These are phyloP conservation scores for Hamamelis virginiana DNA, from an alignment of 164 flowering plant species.

Conservation along the genomic window DNA sequence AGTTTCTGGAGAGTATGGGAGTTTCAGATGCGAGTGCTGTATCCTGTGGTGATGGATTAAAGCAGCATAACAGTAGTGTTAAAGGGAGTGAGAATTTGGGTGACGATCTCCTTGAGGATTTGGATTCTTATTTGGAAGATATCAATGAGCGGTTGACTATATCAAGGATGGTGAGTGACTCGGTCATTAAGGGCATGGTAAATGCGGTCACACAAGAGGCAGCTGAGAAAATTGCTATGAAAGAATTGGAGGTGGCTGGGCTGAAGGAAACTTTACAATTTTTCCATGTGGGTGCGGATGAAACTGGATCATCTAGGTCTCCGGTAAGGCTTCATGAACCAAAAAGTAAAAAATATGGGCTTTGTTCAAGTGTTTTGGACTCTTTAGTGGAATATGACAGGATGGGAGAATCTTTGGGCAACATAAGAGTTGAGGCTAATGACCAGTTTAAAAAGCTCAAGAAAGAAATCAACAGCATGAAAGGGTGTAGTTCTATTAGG, in stretches of 20 bases:
- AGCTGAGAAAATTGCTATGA: slow-evolving; percentile 47
- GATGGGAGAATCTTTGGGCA: slow-evolving; percentile 25
- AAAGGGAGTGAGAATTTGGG: slow-evolving; percentile 35
- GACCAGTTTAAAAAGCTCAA: slow-evolving; percentile 44
- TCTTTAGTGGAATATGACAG: slow-evolving; percentile 19
- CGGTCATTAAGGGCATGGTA: slow-evolving; percentile 77
- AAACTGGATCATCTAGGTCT: slow-evolving; percentile 10
- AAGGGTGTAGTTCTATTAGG: slow-evolving; percentile 24
- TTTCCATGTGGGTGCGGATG: slow-evolving; percentile 24
- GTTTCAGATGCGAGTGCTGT: slow-evolving; percentile 7
- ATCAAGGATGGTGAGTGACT: slow-evolving; percentile 82
- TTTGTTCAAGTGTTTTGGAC: slow-evolving; percentile 9
- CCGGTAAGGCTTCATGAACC: neutral
- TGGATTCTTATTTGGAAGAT: slow-evolving; percentile 73
- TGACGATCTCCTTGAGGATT: slow-evolving; percentile 51
- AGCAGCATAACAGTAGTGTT: slow-evolving; percentile 15
- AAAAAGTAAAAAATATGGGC: neutral
- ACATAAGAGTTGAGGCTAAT: slow-evolving; percentile 29
- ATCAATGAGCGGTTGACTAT: slow-evolving; percentile 60
- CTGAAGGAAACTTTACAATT: slow-evolving; percentile 39
- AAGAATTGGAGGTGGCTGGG: slow-evolving; percentile 49
- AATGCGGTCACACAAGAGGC: slow-evolving; percentile 71
- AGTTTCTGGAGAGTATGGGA: slow-evolving; percentile 12
- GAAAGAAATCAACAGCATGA: slow-evolving; percentile 34
- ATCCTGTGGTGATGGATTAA: slow-evolving; percentile 17